A percentile compares a stretch with the other conserved stretches of the same genome.
phyloP scores from a whole-genome alignment of 352 stramenopile species.

The Phytophthora colocasiae region DNA sequence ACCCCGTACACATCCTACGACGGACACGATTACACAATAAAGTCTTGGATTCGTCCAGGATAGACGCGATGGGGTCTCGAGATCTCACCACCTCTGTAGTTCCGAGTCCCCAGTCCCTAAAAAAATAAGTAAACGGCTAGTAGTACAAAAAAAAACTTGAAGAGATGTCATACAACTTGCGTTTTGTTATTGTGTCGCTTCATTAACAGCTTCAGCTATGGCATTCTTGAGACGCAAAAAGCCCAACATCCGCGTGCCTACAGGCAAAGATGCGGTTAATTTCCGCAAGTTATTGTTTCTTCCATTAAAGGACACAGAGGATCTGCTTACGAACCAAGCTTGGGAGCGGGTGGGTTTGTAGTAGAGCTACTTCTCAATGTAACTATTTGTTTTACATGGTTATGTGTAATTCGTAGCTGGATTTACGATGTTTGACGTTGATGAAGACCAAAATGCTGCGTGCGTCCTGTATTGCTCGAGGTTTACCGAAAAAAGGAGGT shows the following conservation, averaged over 20 bases:
- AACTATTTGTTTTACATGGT: not conserved
- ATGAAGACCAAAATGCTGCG: conserved; percentile 89
- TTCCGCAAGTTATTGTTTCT: conserved; percentile 86
- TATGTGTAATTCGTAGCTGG: conserved; percentile 46
- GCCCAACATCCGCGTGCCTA: conserved; percentile 71
- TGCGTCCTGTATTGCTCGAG: conserved; percentile 76
- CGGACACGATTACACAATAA: conserved; percentile 79
- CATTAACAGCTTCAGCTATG: conserved; percentile 38
- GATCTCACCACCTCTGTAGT: conserved; percentile 29
- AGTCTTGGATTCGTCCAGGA: conserved; percentile 63
- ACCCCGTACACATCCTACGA: conserved; percentile 79
- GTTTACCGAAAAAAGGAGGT: conserved; percentile 66
- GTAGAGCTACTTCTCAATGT: not conserved
- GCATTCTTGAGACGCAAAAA: conserved; percentile 70
- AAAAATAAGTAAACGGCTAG: conserved; percentile 29
- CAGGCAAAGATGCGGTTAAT: conserved; percentile 75
- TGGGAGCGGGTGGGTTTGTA: conserved; percentile 63
- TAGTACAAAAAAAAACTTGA: conserved; percentile 9
- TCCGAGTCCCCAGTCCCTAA: conserved; percentile 19
- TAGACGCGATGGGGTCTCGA: conserved; percentile 23
- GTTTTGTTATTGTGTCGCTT: conserved; percentile 32
- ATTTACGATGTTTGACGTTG: conserved; percentile 79
- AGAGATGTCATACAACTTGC: not conserved
- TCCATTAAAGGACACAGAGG: conserved; percentile 67
- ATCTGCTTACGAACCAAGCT: conserved; percentile 69